Conservation (phyloP, 2,329 filamentous ascomycete species). For the Alternaria gansuensis region DNA sequence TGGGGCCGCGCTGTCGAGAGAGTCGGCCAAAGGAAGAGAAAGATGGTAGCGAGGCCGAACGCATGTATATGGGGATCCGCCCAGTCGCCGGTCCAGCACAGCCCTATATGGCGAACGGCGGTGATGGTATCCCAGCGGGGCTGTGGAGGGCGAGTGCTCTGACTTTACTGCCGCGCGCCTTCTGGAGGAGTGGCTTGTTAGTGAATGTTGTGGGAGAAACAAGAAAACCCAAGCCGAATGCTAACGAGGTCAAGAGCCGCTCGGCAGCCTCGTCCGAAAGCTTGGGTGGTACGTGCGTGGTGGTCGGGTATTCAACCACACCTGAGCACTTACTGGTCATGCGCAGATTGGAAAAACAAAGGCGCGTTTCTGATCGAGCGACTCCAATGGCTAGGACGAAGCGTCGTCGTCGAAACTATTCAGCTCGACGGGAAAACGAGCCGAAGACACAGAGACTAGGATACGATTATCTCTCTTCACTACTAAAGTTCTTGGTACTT, state of each 20-base stretch:
- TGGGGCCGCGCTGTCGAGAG: slow-evolving; percentile 33
- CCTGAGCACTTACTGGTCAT: not conserved
- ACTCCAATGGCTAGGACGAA: slow-evolving; percentile 2
- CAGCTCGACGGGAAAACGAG: not conserved
- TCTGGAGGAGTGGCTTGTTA: slow-evolving; percentile 2
- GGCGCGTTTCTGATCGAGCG: not conserved
- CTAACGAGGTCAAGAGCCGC: slow-evolving; percentile 12
- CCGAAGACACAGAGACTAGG: slow-evolving; percentile 11
- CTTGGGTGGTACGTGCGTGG: slow-evolving; percentile 15
- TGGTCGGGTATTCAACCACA: slow-evolving; percentile 9
- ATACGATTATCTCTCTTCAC: slow-evolving; percentile 14
- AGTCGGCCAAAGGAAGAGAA: slow-evolving; percentile 30
- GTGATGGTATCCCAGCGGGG: slow-evolving; percentile 16
- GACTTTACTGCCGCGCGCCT: not conserved
- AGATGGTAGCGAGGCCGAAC: slow-evolving; percentile 39
- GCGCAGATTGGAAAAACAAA: slow-evolving; percentile 8
- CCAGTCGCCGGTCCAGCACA: slow-evolving; percentile 59
- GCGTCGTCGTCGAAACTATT: not conserved
- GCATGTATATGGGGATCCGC: slow-evolving; percentile 60
- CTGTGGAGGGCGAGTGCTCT: slow-evolving; percentile 17
- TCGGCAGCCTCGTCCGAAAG: slow-evolving; percentile 18
- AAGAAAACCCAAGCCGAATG: slow-evolving; percentile 15
- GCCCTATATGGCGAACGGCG: slow-evolving; percentile 34
- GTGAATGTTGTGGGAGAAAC: slow-evolving; percentile 1
- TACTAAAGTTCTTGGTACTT: slow-evolving; percentile 23